Conservation (phyloP, 2,329 filamentous ascomycete species). For the Apiospora marii region DNA sequence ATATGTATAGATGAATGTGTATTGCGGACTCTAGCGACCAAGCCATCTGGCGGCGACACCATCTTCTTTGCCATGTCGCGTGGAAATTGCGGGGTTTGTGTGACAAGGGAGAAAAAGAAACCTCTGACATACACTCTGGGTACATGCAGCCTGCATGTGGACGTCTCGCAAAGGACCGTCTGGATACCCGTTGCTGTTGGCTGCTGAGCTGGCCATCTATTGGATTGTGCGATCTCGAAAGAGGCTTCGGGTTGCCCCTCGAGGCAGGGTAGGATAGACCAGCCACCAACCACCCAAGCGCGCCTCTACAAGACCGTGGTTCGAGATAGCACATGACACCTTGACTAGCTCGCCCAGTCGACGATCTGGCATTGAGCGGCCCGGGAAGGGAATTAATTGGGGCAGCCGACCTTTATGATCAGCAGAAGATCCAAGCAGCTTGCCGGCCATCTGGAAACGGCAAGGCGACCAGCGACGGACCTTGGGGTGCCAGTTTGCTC, state of each 20-base stretch:
- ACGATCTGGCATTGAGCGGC: slow-evolving; percentile 5
- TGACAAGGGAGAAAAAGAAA: slow-evolving; percentile 6
- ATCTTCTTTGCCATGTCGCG: slow-evolving; percentile 9
- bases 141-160: neutral
- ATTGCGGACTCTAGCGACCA: neutral
- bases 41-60: neutral
- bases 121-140: neutral
- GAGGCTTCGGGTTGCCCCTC: neutral
- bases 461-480: neutral
- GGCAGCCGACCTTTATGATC: slow-evolving; percentile 1
- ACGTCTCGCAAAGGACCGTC: neutral
- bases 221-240: slow-evolving; percentile 3
- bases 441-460: neutral
- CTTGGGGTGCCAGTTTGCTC: neutral
- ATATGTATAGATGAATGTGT: neutral
- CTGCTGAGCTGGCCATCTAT: neutral
- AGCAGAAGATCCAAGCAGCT: neutral
- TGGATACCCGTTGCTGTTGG: neutral
- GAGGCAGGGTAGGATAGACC: neutral
- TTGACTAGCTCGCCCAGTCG: neutral
- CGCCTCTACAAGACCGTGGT: neutral
- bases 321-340: neutral
- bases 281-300: slow-evolving; percentile 1
- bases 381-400: neutral
- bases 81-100: slow-evolving; percentile 18